Evolutionary conservation across 106 monocot genomes (phyloP).

Genomic region (Allium cepa): DNA sequence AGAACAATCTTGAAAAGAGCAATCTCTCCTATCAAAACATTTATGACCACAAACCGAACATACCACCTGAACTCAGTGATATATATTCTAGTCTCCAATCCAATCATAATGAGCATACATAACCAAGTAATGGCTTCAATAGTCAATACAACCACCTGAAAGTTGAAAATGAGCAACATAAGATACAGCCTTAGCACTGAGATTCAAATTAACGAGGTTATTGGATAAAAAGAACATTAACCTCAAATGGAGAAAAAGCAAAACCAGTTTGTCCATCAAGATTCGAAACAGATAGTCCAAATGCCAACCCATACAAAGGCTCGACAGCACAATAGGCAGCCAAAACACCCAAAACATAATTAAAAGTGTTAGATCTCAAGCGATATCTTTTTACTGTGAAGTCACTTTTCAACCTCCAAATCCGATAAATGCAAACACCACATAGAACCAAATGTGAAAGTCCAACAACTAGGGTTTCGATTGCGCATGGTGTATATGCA

Average conservation of each 20-base stretch:
- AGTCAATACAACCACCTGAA: conserved; percentile 49
- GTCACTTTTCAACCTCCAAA: conserved; percentile 59
- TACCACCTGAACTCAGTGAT: conserved; percentile 89
- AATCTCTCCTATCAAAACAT: conserved; percentile 62
- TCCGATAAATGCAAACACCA: conserved; percentile 57
- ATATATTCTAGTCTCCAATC: conserved; percentile 75
- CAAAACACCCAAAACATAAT: conserved; percentile 52
- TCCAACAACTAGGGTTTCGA: conserved; percentile 56
- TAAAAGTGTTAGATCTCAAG: conserved; percentile 44
- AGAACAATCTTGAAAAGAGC: conserved; percentile 62
- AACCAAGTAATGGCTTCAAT: conserved; percentile 59
- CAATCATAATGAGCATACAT: conserved; percentile 56
- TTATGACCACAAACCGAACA: conserved; percentile 68
- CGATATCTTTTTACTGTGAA: conserved; percentile 32
- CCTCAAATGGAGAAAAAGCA: conserved; percentile 90
- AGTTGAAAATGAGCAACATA: conserved; percentile 4
- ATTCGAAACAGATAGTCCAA: conserved; percentile 54
- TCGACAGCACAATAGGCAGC: conserved; percentile 42
- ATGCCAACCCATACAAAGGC: conserved; percentile 46
- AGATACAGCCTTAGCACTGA: neutral
- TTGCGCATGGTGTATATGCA: conserved; percentile 82
- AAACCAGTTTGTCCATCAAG: conserved; percentile 57
- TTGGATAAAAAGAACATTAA: conserved; percentile 4
- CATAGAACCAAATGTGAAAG: conserved; percentile 69
- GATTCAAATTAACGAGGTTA: neutral